Conservation (phyloP, 2,329 filamentous ascomycete genomes). For the Ceratocystis harringtonii region DNA sequence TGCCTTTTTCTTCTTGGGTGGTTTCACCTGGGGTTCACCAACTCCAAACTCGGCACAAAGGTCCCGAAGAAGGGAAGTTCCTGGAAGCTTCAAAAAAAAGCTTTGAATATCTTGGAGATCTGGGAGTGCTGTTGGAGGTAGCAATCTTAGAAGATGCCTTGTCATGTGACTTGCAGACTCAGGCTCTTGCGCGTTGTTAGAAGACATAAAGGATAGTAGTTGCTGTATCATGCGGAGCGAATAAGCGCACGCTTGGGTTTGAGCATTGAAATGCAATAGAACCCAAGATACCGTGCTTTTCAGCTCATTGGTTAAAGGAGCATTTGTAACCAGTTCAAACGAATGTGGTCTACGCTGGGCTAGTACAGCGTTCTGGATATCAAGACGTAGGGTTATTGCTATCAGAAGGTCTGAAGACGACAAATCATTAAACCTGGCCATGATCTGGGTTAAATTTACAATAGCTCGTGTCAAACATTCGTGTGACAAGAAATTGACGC, state of each 20-base stretch:
- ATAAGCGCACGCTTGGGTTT: conserved; percentile 40
- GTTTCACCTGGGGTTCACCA: not conserved
- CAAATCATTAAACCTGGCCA: not conserved
- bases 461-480: conserved; percentile 21
- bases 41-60: conserved; percentile 9
- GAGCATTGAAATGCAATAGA: conserved; percentile 44
- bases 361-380: conserved; percentile 17
- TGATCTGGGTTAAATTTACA: not conserved
- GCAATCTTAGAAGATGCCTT: not conserved
- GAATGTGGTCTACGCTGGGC: conserved; percentile 22
- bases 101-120: not conserved
- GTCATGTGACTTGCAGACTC: not conserved
- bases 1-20: not conserved
- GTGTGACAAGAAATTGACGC: conserved; percentile 19
- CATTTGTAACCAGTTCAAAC: conserved; percentile 8
- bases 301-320: conserved; percentile 20
- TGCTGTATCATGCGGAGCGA: conserved; percentile 27
- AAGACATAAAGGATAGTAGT: conserved; percentile 20
- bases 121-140: not conserved
- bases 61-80: not conserved
- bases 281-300: conserved; percentile 34
- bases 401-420: conserved; percentile 4
- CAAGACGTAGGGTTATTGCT: conserved; percentile 16
- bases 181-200: not conserved
- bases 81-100: conserved; percentile 3